phyloP scores from a whole-genome alignment of 2,329 filamentous ascomycete species.

The Fusarium sp. region DNA sequence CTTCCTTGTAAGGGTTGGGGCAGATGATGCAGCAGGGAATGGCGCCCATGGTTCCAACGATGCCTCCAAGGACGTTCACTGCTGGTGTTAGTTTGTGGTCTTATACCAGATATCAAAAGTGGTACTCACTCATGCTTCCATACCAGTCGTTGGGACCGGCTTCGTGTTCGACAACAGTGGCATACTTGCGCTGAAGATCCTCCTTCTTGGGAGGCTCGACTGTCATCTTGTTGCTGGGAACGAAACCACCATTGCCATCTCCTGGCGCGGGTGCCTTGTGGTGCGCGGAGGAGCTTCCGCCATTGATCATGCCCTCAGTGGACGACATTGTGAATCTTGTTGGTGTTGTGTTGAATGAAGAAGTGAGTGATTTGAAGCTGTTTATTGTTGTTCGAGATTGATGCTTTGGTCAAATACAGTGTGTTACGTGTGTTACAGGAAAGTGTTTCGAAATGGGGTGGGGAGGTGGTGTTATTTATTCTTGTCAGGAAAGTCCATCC shows the following conservation, averaged over 20 bases:
- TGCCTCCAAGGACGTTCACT: constrained; percentile 80
- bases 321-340: constrained; percentile 32
- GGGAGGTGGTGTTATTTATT: constrained; percentile 41
- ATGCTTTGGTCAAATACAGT: not conserved
- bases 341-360: constrained; percentile 2
- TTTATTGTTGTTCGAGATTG: not conserved
- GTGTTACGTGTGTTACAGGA: constrained; percentile 7
- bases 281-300: constrained; percentile 49
- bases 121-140: constrained; percentile 80
- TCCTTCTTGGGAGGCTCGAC: constrained; percentile 86
- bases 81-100: not conserved
- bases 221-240: constrained; percentile 68
- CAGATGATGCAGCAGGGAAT: constrained; percentile 92
- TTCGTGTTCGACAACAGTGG: constrained; percentile 73
- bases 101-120: not conserved
- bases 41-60: constrained; percentile 84
- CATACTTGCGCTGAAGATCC: constrained; percentile 88
- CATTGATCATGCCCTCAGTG: constrained; percentile 45
- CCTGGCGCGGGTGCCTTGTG: constrained; percentile 48
- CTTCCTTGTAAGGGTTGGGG: constrained; percentile 95
- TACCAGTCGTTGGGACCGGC: constrained; percentile 88
- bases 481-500: constrained; percentile 12
- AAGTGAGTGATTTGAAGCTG: not conserved
- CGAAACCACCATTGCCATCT: constrained; percentile 59
- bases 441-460: constrained; percentile 21